These are phyloP conservation scores for Malassezia restricta DNA, from an alignment of 1,284 basidiomycete genomes.

Conservation along the genomic window DNA sequence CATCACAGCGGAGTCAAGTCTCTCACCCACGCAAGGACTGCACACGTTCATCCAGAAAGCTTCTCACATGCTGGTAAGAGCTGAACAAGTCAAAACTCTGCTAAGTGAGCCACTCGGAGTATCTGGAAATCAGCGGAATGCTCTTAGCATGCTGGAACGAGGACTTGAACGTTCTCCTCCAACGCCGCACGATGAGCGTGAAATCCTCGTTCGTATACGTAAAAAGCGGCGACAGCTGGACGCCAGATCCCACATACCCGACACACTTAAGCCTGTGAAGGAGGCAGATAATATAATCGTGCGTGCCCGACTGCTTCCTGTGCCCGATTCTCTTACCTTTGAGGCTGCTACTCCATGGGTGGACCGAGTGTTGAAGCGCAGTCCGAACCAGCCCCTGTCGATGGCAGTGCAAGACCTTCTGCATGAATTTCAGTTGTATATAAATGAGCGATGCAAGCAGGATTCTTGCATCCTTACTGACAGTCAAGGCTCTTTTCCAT, in stretches of 20 bases:
- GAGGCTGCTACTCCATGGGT: slow-evolving; percentile 5
- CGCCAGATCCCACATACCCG: no score
- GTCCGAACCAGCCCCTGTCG: not conserved
- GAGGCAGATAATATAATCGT: not conserved
- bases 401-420: not conserved
- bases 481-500: not conserved
- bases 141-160: not conserved
- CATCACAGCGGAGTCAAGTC: not conserved
- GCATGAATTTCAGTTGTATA: not conserved
- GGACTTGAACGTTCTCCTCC: not conserved
- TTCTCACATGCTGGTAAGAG: not conserved
- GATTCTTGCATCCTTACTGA: slow-evolving; percentile 1
- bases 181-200: not conserved
- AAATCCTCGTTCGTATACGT: slow-evolving; percentile 5
- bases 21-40: not conserved
- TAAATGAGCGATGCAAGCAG: not conserved
- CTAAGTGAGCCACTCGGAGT: not conserved
- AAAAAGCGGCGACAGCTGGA: slow-evolving; percentile 1
- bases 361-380: not conserved
- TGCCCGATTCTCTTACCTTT: slow-evolving; percentile 1
- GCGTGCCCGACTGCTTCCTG: slow-evolving; percentile 3
- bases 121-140: not conserved
- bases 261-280: no score
- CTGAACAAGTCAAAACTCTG: not conserved
- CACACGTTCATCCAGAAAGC: slow-evolving; percentile 1